Evolutionary conservation across 805 yeast species (phyloP).

Genomic region (Cyberlindnera misumaiensis): DNA sequence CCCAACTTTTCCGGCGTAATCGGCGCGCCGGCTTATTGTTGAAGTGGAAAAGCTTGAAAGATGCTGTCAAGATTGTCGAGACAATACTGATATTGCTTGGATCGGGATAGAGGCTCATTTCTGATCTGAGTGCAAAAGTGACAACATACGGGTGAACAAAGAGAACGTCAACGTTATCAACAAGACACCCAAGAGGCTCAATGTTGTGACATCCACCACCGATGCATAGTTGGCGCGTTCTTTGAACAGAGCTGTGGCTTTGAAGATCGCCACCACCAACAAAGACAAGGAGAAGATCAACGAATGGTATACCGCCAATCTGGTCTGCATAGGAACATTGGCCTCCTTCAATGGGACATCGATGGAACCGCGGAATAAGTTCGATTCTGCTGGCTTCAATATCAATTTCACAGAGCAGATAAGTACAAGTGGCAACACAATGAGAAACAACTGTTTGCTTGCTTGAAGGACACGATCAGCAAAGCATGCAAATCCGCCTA

Average conservation of each 20-base stretch:
- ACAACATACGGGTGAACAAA: too few species aligned
- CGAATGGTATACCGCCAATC: constrained; percentile 1
- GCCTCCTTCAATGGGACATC: not conserved
- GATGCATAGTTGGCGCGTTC: not conserved
- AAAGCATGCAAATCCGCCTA: constrained; percentile 10
- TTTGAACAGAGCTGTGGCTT: constrained; percentile 6
- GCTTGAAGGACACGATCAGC: constrained; percentile 10
- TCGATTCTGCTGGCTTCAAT: constrained; percentile 1
- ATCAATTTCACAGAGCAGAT: constrained; percentile 4
- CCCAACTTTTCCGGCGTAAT: too few species aligned
- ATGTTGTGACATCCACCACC: constrained; percentile 5
- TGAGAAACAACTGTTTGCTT: constrained; percentile 9
- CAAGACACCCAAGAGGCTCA: constrained; percentile 9
- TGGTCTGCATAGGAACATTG: not conserved
- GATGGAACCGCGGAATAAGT: constrained; percentile 2
- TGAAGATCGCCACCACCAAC: constrained; percentile 3
- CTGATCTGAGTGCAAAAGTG: too few species aligned
- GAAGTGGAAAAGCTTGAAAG: too few species aligned
- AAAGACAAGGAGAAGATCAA: constrained; percentile 4
- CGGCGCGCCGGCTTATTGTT: too few species aligned
- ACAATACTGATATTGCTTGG: too few species aligned
- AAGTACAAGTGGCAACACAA: constrained; percentile 8
- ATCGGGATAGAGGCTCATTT: too few species aligned
- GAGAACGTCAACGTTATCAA: constrained; percentile 8
- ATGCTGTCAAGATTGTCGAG: too few species aligned